Evolutionary conservation across 164 flowering plant species (phyloP).

Genomic region (Houttuynia cordata): DNA sequence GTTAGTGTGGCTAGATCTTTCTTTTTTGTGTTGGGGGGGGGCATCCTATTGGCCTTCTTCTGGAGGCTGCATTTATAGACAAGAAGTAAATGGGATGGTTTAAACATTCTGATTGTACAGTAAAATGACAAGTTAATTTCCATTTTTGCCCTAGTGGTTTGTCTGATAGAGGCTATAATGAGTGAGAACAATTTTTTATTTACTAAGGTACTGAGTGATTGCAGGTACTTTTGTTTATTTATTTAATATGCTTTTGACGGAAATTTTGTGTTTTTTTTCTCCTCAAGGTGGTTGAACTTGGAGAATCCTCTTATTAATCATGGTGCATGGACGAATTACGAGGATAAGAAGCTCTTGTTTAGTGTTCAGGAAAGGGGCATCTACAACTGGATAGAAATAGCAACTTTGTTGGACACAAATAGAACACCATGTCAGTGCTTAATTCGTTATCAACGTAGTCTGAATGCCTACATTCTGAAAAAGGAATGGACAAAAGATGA

Average conservation of each 20-base stretch:
- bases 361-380: constrained; percentile 50
- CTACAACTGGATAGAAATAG: constrained; percentile 64
- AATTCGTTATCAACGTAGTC: constrained; percentile 80
- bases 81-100: too few relatives aligned
- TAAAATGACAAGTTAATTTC: too few relatives aligned
- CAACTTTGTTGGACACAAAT: constrained; percentile 47
- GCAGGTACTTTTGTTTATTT: neutral
- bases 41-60: too few relatives aligned
- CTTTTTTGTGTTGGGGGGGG: too few relatives aligned
- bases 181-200: neutral
- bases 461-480: constrained; percentile 61
- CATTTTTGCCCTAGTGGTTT: too few relatives aligned
- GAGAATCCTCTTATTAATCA: constrained; percentile 79
- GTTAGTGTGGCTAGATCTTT: neutral
- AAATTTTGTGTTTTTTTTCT: neutral
- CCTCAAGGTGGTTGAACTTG: constrained; percentile 67
- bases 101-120: too few relatives aligned
- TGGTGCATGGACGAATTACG: constrained; percentile 45
- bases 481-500: constrained; percentile 82
- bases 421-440: constrained; percentile 90
- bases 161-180: neutral
- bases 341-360: constrained; percentile 58
- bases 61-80: too few relatives aligned
- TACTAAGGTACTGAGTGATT: neutral
- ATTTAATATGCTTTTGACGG: neutral